Conservation (phyloP, 2,329 filamentous ascomycete genomes). For the Cladosporium sp. region DNA sequence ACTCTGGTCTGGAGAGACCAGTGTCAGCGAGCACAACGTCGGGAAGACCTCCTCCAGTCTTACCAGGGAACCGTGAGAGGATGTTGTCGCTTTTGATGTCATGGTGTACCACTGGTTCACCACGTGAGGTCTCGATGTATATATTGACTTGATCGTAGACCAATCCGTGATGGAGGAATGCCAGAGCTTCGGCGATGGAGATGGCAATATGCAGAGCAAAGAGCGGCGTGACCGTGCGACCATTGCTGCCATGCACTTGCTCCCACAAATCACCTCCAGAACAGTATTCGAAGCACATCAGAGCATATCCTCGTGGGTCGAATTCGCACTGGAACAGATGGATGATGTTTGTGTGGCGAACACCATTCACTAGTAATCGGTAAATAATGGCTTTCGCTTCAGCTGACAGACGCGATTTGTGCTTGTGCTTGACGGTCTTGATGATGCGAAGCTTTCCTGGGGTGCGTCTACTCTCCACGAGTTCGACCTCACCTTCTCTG, state of each 20-base stretch:
- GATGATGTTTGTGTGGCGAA: constrained; percentile 7
- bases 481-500: neutral
- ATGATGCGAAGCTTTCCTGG: constrained; percentile 1
- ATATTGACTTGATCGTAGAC: neutral
- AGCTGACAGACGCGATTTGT: neutral
- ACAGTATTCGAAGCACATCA: constrained; percentile 11
- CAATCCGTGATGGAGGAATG: constrained; percentile 9
- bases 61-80: neutral
- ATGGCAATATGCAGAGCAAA: constrained; percentile 12
- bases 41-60: neutral
- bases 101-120: neutral
- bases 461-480: neutral
- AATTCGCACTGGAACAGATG: neutral
- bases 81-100: constrained; percentile 6
- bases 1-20: neutral
- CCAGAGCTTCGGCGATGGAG: neutral
- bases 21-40: constrained; percentile 8
- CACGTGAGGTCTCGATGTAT: neutral
- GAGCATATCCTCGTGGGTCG: neutral
- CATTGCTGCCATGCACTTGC: neutral
- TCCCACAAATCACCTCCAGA: neutral
- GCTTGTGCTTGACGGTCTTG: neutral
- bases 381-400: neutral
- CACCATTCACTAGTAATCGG: neutral
- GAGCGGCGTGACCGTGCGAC: neutral